These are phyloP conservation scores for Wakefieldia striispora DNA, from an alignment of 768 basidiomycete species.

Conservation along the genomic window DNA sequence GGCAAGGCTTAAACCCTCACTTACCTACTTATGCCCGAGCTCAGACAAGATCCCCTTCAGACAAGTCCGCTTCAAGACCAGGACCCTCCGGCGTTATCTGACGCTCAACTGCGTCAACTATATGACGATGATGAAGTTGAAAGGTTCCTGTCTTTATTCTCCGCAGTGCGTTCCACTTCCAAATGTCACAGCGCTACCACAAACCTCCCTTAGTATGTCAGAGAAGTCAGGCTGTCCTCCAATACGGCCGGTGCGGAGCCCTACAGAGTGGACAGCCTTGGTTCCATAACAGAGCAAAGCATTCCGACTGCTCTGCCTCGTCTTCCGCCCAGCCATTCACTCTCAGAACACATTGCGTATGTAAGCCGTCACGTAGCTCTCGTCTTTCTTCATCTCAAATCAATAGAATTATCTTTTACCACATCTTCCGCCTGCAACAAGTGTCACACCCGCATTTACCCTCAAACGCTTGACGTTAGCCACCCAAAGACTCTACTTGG, in stretches of 20 bases:
- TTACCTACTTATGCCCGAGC: slow-evolving; percentile 10
- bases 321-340: slow-evolving; percentile 16
- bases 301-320: slow-evolving; percentile 1
- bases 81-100: slow-evolving; percentile 38
- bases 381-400: slow-evolving; percentile 10
- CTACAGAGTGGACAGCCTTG: not conserved
- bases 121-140: slow-evolving; percentile 67
- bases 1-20: too few species aligned
- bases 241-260: slow-evolving; percentile 24
- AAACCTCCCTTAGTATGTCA: slow-evolving; percentile 47
- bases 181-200: not conserved
- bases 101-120: slow-evolving; percentile 52
- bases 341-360: slow-evolving; percentile 26
- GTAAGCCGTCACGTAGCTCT: slow-evolving; percentile 16
- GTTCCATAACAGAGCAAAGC: not conserved
- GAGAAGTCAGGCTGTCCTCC: slow-evolving; percentile 47
- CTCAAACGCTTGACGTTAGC: slow-evolving; percentile 51
- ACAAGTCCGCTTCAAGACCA: not conserved
- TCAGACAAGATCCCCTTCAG: not conserved
- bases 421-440: slow-evolving; percentile 41
- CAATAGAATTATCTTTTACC: slow-evolving; percentile 44
- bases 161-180: slow-evolving; percentile 43
- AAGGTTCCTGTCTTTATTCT: slow-evolving; percentile 59
- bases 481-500: slow-evolving; percentile 54
- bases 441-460: slow-evolving; percentile 47